Conservation (phyloP, 2,329 filamentous ascomycete genomes). For the Fusarium subglutinans region DNA sequence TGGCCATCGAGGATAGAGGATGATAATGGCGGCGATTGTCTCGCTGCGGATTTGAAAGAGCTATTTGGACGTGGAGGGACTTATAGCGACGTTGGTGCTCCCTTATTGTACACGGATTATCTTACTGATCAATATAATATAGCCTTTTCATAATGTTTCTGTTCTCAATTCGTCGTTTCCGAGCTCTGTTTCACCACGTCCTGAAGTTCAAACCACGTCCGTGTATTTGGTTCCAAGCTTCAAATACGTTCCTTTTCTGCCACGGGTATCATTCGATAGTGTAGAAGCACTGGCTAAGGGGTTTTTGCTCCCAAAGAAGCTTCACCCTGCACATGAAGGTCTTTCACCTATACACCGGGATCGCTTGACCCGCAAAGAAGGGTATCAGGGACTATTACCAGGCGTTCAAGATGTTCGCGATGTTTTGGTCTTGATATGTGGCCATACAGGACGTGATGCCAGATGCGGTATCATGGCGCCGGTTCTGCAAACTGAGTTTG, state of each 20-base stretch:
- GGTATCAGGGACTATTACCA: constrained; percentile 60
- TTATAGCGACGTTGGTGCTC: constrained; percentile 69
- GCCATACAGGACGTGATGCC: constrained; percentile 82
- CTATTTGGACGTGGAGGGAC: constrained; percentile 72
- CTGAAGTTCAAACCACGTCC: constrained; percentile 64
- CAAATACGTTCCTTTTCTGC: constrained; percentile 78
- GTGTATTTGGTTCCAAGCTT: constrained; percentile 86
- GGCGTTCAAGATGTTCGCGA: constrained; percentile 71
- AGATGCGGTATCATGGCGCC: constrained; percentile 86
- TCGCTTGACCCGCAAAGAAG: constrained; percentile 60
- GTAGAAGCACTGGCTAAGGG: constrained; percentile 69
- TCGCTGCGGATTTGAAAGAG: constrained; percentile 77
- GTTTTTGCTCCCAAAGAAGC: constrained; percentile 69
- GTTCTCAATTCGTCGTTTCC: constrained; percentile 80
- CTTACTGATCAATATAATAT: constrained; percentile 53
- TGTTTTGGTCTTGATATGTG: constrained; percentile 85
- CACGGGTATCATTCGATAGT: constrained; percentile 66
- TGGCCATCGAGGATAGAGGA: constrained; percentile 89
- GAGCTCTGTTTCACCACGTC: constrained; percentile 59
- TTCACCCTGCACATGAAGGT: constrained; percentile 69
- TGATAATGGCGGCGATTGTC: constrained; percentile 72
- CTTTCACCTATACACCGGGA: constrained; percentile 68
- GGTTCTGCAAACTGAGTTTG: constrained; percentile 75
- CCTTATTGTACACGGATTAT: background rate
- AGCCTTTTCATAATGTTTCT: constrained; percentile 87